phyloP scores from a whole-genome alignment of 2,329 filamentous ascomycete species.

The Verticillium albo-atrum region DNA sequence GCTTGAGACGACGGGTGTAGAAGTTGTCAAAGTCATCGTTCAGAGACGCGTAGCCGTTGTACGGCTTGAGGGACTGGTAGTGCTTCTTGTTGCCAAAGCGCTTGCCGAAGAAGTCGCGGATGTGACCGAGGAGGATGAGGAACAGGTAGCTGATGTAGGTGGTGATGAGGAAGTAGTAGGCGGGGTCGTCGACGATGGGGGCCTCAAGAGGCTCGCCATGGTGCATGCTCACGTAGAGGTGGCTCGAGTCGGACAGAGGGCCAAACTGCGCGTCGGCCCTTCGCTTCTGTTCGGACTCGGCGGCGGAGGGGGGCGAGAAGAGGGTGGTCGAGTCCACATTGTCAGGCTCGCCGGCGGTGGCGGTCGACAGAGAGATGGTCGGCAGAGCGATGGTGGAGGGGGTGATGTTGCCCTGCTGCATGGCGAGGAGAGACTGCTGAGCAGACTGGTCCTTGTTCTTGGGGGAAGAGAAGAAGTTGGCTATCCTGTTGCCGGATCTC shows the following conservation, averaged over 20 bases:
- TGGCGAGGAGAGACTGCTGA: conserved; percentile 39
- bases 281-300: conserved; percentile 71
- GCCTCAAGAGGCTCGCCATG: conserved; percentile 74
- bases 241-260: conserved; percentile 71
- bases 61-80: conserved; percentile 77
- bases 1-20: conserved; percentile 87
- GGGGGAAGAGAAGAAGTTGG: conserved; percentile 77
- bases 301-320: conserved; percentile 82
- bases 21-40: conserved; percentile 99
- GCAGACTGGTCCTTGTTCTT: conserved; percentile 63
- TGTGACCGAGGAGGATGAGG: conserved; percentile 90
- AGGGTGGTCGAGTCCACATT: conserved; percentile 71
- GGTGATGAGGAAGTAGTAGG: conserved; percentile 94
- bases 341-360: conserved; percentile 67
- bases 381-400: conserved; percentile 74
- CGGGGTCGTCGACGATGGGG: conserved; percentile 89
- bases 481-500: conserved; percentile 61
- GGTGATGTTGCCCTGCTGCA: conserved; percentile 61
- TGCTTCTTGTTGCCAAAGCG: conserved; percentile 77
- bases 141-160: conserved; percentile 98
- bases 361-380: conserved; percentile 87
- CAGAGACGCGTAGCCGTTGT: conserved; percentile 88
- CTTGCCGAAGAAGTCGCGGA: conserved; percentile 97
- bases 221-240: conserved; percentile 87
- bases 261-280: conserved; percentile 88